Evolutionary conservation across 352 stramenopile genomes (phyloP), one percentile per base, ranked within the genome.

Genomic region (Thalassiosira oceanica): DNA sequence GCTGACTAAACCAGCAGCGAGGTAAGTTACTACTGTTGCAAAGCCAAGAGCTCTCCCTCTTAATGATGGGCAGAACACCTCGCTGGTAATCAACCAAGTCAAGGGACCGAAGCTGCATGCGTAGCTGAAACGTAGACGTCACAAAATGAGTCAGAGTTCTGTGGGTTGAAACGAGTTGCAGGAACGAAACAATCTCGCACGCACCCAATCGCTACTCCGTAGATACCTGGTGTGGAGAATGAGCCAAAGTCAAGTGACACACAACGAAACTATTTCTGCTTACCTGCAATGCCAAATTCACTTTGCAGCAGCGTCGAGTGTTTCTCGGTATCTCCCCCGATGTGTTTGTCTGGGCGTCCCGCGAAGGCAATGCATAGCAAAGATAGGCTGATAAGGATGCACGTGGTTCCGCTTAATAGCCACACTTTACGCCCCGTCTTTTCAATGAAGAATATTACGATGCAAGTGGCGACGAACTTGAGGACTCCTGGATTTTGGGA

Each of bases 81-180:
- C 81, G 13, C 61, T 74, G 21, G 71, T 83, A 5, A 89, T 61
- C 7, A 89, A 43, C 78, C 81, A 89, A 27, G 62, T 81, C 3
- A 89, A 44, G 2, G 81, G 74, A 13, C 74, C 81, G 67, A 78
- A 89, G n/a, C n/a, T n/a, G n/a, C n/a, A n/a, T n/a, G n/a, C n/a
- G n/a, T n/a, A n/a, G n/a, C n/a, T n/a, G n/a, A n/a, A n/a, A n/a
- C n/a, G n/a, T n/a, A n/a, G n/a, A n/a, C n/a, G n/a, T n/a, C n/a
- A n/a, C n/a, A n/a, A n/a, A n/a, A n/a, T n/a, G n/a, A n/a, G n/a
- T n/a, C n/a, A n/a, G n/a, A n/a, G n/a, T n/a, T n/a, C n/a, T n/a
- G n/a, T n/a, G n/a, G n/a, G n/a, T n/a, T n/a, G n/a, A n/a, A n/a
- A n/a, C n/a, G n/a, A n/a, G n/a, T n/a, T n/a, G n/a, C n/a, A n/a